These are phyloP conservation scores for Acanthamoeba castellanii DNA, from an alignment of 208 protist species.

Conservation along the genomic window DNA sequence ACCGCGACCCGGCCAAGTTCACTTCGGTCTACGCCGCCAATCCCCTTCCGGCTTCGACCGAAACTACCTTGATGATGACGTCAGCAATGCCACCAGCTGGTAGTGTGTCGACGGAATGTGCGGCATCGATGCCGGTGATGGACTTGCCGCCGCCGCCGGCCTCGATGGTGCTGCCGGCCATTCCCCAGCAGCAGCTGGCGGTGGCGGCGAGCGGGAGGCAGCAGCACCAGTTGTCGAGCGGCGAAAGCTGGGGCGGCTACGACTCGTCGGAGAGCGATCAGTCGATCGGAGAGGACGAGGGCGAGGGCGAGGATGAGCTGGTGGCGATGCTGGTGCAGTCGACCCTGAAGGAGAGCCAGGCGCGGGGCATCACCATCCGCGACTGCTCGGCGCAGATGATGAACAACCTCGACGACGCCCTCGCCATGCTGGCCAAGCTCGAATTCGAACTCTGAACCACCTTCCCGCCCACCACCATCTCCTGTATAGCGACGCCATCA, in stretches of 20 bases:
- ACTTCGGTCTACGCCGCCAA: neutral
- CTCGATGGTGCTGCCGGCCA: neutral
- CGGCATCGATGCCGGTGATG: neutral
- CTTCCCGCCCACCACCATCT: no score
- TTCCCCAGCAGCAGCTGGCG: no score
- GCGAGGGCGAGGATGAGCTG: neutral
- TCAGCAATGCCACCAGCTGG: no score
- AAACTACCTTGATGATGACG: neutral
- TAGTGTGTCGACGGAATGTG: no score
- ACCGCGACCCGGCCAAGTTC: neutral
- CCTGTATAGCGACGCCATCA: neutral
- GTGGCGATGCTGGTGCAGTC: neutral
- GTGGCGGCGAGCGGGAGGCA: no score
- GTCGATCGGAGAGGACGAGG: neutral
- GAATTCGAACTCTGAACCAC: neutral
- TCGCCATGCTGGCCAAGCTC: neutral
- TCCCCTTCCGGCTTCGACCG: neutral
- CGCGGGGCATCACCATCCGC: neutral
- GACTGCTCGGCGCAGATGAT: neutral
- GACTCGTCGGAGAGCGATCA: neutral
- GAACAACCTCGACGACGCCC: neutral
- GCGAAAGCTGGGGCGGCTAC: neutral
- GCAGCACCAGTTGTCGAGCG: no score
- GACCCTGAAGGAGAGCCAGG: neutral
- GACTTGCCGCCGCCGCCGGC: neutral